A percentile compares a stretch with the other conserved stretches of the same genome.
Evolutionary conservation across 495 filamentous ascomycete genomes (phyloP).

Genomic region (Daldinia vernicosa): DNA sequence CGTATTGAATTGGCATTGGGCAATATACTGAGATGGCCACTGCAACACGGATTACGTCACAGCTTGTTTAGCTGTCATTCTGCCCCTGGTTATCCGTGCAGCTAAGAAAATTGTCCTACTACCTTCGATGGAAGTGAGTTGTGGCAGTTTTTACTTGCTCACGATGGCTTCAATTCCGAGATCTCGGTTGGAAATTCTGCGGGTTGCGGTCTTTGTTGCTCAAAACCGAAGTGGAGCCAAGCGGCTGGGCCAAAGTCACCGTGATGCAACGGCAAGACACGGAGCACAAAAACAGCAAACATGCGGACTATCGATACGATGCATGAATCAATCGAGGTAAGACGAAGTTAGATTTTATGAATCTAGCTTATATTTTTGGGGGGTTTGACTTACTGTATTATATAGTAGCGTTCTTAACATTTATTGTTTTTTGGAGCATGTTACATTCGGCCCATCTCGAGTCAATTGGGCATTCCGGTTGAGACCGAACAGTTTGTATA

Average conservation of each 20-base stretch:
- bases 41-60: conserved; percentile 9
- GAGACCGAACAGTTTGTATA: conserved; percentile 8
- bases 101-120: conserved; percentile 18
- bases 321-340: conserved; percentile 32
- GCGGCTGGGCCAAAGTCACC: conserved; percentile 33
- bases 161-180: conserved; percentile 34
- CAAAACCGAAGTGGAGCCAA: conserved; percentile 41
- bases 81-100: conserved; percentile 1
- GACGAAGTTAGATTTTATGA: background rate
- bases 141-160: conserved; percentile 24
- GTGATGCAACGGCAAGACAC: conserved; percentile 41
- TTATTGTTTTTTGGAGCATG: conserved; percentile 9
- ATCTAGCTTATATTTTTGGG: conserved; percentile 5
- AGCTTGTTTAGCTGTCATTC: conserved; percentile 1
- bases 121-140: conserved; percentile 11
- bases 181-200: conserved; percentile 33
- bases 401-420: conserved; percentile 5
- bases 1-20: conserved; percentile 15
- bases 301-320: conserved; percentile 23
- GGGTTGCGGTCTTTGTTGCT: conserved; percentile 34
- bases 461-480: conserved; percentile 28
- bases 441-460: conserved; percentile 24
- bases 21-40: conserved; percentile 13
- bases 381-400: conserved; percentile 22
- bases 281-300: conserved; percentile 14